Base-by-base conservation (phyloP, 331 rosid genomes). In the Cydonia oblonga region DNA sequence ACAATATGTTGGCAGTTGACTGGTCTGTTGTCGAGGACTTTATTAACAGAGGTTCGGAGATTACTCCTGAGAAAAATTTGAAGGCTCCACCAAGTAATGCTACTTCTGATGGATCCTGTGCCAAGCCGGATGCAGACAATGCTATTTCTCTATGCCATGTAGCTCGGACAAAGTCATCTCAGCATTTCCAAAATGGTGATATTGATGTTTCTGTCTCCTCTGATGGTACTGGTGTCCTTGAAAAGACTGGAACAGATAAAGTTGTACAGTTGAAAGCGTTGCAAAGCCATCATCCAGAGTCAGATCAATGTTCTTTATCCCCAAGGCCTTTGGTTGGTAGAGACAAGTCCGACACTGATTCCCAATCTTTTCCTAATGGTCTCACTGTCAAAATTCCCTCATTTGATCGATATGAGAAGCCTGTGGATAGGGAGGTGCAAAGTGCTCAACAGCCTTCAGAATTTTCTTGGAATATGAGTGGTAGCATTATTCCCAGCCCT, bases 381-480 rank as follows among this genome's bases (percentile, higher is more conserved):
- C 88, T 89, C 13, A 78, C 84, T 72, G 84, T 91, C 35, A 86
- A 85, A 54, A 84, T 91, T 69, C 87, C 98, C 72, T 68, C 89
- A n/a, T 80, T 79, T 78, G 72, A 85, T 67, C 86, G 76, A 65
- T 78, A 69, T 72, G 92, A 82, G 83, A 90, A 85, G 80, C 74
- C 84, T 77, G 77, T 63, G 70, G 83, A 77, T 66, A 81, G 74
- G 79, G 90, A 83, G 40, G 52, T 81, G 59, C 77, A 79, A 40
- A 73, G 42, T 81, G 63, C 84, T 69, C 85, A 83, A 70, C 86
- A 81, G 62, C 76, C 91, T 83, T 75, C 86, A 54, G 92, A 89
- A 71, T 52, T 73, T 62, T 74, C 85, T 58, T 85, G 88, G 84
- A 91, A 84, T 80, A 65, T 76, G 80, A 84, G 85, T 81, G 83